Evolutionary conservation across 2,329 filamentous ascomycete species (phyloP).

Genomic region (Leptographium galeiforme): DNA sequence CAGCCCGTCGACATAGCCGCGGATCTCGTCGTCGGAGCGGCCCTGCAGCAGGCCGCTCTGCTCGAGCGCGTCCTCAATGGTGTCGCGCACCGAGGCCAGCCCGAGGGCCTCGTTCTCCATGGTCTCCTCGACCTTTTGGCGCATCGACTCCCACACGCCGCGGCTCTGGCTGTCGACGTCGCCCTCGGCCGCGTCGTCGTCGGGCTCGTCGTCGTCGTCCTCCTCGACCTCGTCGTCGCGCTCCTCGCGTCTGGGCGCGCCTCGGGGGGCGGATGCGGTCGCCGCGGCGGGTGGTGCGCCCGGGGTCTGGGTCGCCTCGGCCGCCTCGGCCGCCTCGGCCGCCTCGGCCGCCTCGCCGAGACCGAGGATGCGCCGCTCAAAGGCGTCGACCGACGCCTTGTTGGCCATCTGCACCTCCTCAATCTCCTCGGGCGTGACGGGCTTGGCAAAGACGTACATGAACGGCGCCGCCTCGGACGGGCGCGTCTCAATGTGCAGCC

Average conservation of each 20-base stretch:
- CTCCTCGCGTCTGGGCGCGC: no score
- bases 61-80: slow-evolving; percentile 40
- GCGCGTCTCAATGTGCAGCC: slow-evolving; percentile 71
- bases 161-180: slow-evolving; percentile 15
- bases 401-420: slow-evolving; percentile 57
- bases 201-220: slow-evolving; percentile 13
- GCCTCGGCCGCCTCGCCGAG: slow-evolving; percentile 18
- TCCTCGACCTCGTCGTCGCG: slow-evolving; percentile 10
- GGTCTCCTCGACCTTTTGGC: slow-evolving; percentile 39
- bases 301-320: no score
- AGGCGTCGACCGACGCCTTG: slow-evolving; percentile 51
- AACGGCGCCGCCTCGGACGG: slow-evolving; percentile 38
- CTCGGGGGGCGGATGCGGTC: no score
- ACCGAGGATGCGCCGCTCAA: slow-evolving; percentile 50
- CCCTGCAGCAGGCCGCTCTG: slow-evolving; percentile 37
- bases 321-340: no score
- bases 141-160: slow-evolving; percentile 39
- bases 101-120: slow-evolving; percentile 45
- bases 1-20: slow-evolving; percentile 35
- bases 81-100: slow-evolving; percentile 35
- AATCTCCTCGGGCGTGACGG: slow-evolving; percentile 61
- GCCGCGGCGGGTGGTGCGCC: no score
- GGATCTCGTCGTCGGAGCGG: slow-evolving; percentile 30
- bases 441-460: slow-evolving; percentile 86
- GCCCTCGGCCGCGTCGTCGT: slow-evolving; percentile 12